phyloP scores from a whole-genome alignment of 768 basidiomycete genomes.

The Termitomyces sp. region DNA sequence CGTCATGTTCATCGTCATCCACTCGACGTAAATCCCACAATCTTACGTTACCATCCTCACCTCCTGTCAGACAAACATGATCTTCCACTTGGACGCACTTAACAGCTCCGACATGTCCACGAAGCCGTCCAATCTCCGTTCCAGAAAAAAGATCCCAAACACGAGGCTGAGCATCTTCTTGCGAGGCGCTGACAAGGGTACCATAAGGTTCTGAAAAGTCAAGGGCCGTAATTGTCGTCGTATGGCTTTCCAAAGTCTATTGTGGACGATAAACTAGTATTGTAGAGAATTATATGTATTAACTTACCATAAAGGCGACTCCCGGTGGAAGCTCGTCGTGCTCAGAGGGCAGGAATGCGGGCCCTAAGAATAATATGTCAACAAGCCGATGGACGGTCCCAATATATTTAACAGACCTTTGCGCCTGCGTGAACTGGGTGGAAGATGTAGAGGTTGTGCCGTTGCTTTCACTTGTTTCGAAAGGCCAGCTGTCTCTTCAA shows the following conservation, averaged over 20 bases:
- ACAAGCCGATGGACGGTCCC: background rate
- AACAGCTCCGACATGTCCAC: constrained; percentile 77
- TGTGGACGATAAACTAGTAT: constrained; percentile 4
- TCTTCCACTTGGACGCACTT: constrained; percentile 94
- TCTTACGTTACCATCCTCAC: constrained; percentile 77
- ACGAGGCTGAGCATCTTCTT: constrained; percentile 80
- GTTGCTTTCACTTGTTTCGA: constrained; percentile 21
- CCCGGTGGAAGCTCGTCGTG: constrained; percentile 93
- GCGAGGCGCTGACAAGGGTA: constrained; percentile 82
- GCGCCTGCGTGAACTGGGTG: constrained; percentile 60
- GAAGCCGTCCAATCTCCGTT: constrained; percentile 76
- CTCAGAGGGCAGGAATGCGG: constrained; percentile 94
- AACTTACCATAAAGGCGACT: constrained; percentile 90
- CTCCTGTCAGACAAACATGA: constrained; percentile 84
- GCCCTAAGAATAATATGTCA: constrained; percentile 42
- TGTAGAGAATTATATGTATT: background rate
- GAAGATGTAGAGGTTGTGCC: constrained; percentile 38
- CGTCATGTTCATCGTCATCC: constrained; percentile 61
- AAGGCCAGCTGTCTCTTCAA: constrained; percentile 47
- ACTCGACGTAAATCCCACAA: constrained; percentile 90
- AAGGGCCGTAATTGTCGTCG: constrained; percentile 77
- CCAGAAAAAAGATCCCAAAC: constrained; percentile 95
- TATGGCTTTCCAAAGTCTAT: constrained; percentile 79
- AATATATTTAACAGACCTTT: constrained; percentile 41
- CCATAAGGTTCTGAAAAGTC: constrained; percentile 98